Conservation (phyloP, 2,329 filamentous ascomycete species). For the Pyrenophora teres region DNA sequence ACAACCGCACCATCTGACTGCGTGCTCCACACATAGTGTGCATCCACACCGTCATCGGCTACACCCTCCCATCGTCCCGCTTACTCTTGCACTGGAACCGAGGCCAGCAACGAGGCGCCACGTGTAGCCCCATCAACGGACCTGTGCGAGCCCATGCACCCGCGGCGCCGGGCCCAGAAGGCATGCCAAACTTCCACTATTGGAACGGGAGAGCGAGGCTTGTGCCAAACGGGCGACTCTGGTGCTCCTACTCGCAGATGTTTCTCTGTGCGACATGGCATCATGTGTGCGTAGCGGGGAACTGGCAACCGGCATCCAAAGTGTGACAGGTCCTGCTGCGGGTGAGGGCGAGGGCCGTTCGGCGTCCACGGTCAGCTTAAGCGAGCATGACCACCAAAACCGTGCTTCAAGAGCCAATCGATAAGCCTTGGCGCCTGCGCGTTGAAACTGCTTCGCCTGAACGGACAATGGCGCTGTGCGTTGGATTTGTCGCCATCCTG, state of each 20-base stretch:
- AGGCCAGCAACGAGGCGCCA: constrained; percentile 43
- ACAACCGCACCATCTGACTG: constrained; percentile 14
- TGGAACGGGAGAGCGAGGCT: constrained; percentile 12
- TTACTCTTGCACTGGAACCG: constrained; percentile 19
- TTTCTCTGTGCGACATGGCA: constrained; percentile 22
- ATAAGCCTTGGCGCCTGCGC: constrained; percentile 37
- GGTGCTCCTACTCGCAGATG: constrained; percentile 1
- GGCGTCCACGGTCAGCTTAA: constrained; percentile 35
- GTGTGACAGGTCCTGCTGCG: constrained; percentile 43
- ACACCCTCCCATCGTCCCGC: constrained; percentile 19
- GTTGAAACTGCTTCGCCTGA: constrained; percentile 35
- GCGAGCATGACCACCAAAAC: constrained; percentile 33
- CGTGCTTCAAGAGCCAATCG: constrained; percentile 32
- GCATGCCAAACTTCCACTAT: constrained; percentile 26
- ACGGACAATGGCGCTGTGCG: constrained; percentile 22
- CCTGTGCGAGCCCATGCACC: constrained; percentile 9
- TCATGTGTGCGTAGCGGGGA: constrained; percentile 22
- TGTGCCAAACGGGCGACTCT: constrained; percentile 12
- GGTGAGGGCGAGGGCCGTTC: constrained; percentile 38
- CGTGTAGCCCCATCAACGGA: constrained; percentile 40
- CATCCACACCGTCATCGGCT: constrained; percentile 26
- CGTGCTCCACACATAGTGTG: constrained; percentile 9
- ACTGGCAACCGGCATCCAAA: constrained; percentile 15
- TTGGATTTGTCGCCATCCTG: constrained; percentile 25
- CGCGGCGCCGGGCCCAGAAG: constrained; percentile 18